Conservation (phyloP, 257 asterid species). For the Plectranthus barbatus region DNA sequence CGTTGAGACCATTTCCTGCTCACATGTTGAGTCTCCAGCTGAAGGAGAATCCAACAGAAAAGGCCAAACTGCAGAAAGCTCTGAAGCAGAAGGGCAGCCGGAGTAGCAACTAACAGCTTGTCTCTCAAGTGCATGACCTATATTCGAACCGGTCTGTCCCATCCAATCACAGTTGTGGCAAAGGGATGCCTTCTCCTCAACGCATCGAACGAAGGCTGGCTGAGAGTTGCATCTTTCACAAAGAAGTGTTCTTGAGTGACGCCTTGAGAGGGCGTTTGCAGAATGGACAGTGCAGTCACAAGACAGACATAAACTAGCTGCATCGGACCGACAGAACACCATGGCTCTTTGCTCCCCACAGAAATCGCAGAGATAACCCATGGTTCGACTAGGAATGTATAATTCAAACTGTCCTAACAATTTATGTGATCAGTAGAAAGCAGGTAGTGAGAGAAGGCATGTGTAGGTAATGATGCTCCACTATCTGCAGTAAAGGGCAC, state of each 20-base stretch:
- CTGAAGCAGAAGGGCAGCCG: constrained; percentile 47
- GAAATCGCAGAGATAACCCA: constrained; percentile 55
- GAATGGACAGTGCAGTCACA: constrained; percentile 54
- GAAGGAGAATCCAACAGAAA: constrained; percentile 31
- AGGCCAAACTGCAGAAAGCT: constrained; percentile 41
- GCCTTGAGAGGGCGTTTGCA: constrained; percentile 46
- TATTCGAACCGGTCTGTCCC: constrained; percentile 28
- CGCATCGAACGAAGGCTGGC: constrained; percentile 41
- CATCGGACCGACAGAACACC: constrained; percentile 48
- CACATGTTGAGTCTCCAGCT: constrained; percentile 31
- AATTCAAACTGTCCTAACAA: background rate
- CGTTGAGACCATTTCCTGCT: constrained; percentile 43
- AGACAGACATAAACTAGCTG: constrained; percentile 47
- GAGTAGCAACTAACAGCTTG: constrained; percentile 38
- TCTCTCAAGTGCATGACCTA: constrained; percentile 28
- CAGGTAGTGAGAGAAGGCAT: too few relatives aligned
- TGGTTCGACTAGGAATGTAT: background rate
- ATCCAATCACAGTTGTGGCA: constrained; percentile 54
- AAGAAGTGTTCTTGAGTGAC: constrained; percentile 48
- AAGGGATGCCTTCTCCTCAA: constrained; percentile 44
- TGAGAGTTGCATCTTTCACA: constrained; percentile 54
- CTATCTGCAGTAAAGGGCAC: constrained; percentile 19
- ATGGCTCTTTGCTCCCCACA: constrained; percentile 45
- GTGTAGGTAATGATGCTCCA: too few relatives aligned
- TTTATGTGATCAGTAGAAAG: background rate